Base-by-base conservation (phyloP, 2,329 filamentous ascomycete species). In the Didymella lethalis region DNA sequence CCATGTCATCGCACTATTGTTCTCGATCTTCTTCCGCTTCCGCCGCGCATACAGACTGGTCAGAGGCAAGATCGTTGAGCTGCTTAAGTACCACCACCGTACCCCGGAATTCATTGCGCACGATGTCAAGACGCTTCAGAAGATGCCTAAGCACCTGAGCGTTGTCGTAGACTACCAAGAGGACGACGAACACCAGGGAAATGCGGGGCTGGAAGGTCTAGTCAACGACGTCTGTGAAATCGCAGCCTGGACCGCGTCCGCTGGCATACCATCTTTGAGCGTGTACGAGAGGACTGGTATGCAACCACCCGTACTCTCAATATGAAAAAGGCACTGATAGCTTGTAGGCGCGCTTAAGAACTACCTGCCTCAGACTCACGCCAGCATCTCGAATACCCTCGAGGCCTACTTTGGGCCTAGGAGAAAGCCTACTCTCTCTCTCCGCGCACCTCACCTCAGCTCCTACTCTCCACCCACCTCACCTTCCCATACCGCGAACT, bases 81-180 rank as follows among this genome's bases (percentile, higher is more conserved):
- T 98, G 61, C 83, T 96, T 54, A 93, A 94, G 77, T 95, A 99
- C 80, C 96, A 99, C 80, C 95, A 99, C 78, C 91, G 92, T 51
- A 96, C 94, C 0, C 95, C 95, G 7, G 92, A 96, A 74, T 87
- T 97, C 73, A 97, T 99, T 67, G 88, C 90, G 71, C 89, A 90
- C 71, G 95, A 99, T 79, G 89, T 98, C 26, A 87, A 87, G 75
- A 84, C 85, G 10, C 78, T 99, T 57, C 84, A 83, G 57, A 87
- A 90, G 68, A 79, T 96, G 60, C 95, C 95, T 2, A 86, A 90
- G 65, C 95, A 99, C 74, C 77, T 99, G 49, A 97, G 93, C 73
- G 89, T 96, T 11, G 89, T 98, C 54, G 79, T 99, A 58, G 89
- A 89, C 57, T 81, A 91, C 47, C 88, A 94, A 70, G 83, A 89